Percentiles rank a stretch among this genome's conserved stretches.
Evolutionary conservation across 2,329 filamentous ascomycete species (phyloP).

Genomic region (Aspergillus sp.): DNA sequence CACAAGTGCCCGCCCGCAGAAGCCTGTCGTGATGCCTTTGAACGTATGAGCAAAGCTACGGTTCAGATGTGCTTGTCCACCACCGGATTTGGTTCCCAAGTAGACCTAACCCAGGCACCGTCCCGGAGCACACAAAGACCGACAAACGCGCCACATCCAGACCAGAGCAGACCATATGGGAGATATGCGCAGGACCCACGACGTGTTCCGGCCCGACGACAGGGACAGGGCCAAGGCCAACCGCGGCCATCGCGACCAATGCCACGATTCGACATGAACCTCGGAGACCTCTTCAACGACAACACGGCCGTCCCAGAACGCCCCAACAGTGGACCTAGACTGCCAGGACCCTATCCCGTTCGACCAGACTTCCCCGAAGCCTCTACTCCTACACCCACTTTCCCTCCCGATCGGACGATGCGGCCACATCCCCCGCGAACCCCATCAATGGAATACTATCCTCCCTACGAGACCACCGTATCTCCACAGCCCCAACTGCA

Average conservation of each 20-base stretch:
- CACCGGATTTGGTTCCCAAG: conserved; percentile 69
- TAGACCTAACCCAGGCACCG: conserved; percentile 31
- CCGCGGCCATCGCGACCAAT: conserved; percentile 46
- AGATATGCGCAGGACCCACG: conserved; percentile 23
- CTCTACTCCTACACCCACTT: conserved; percentile 24
- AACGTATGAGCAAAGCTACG: conserved; percentile 91
- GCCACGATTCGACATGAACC: conserved; percentile 62
- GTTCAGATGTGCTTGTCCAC: conserved; percentile 92
- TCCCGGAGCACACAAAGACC: conserved; percentile 20
- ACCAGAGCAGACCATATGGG: conserved; percentile 15
- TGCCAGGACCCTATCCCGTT: conserved; percentile 30
- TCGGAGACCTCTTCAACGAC: conserved; percentile 55
- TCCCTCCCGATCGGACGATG: conserved; percentile 25
- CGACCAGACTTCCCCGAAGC: conserved; percentile 28
- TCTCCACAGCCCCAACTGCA: conserved; percentile 33
- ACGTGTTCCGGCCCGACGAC: conserved; percentile 28
- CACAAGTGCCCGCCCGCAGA: conserved; percentile 95
- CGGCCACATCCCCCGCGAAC: conserved; percentile 31
- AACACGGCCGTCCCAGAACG: conserved; percentile 40
- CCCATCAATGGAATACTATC: conserved; percentile 37
- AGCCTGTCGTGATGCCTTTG: conserved; percentile 91
- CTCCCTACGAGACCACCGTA: conserved; percentile 38
- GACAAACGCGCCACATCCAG: conserved; percentile 13
- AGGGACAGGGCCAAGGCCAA: conserved; percentile 35
- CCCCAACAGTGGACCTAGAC: conserved; percentile 34